Percentiles rank a stretch among this genome's conserved stretches.
Evolutionary conservation across 176 grass and related monocot genomes (phyloP).

Genomic region (Lolium multiflorum): DNA sequence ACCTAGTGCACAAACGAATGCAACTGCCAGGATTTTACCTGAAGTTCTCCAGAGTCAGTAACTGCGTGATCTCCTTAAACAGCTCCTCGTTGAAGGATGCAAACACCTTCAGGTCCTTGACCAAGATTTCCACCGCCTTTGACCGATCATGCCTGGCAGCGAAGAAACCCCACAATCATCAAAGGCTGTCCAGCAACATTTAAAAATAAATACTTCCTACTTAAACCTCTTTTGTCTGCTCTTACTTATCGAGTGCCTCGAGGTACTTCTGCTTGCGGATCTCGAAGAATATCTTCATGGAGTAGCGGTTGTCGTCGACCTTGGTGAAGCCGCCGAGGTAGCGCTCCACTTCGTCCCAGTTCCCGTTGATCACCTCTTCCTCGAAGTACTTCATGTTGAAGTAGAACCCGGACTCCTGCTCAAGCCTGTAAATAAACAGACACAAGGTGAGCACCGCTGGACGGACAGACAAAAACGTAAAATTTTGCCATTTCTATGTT

Average conservation of each 20-base stretch:
- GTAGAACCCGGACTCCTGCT: conserved; percentile 94
- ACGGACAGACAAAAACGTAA: background rate
- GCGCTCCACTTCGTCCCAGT: conserved; percentile 88
- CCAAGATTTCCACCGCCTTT: conserved; percentile 97
- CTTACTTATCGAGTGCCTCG: conserved; percentile 88
- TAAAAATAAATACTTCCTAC: too few relatives aligned
- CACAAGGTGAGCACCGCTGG: background rate
- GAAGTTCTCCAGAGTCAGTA: conserved; percentile 95
- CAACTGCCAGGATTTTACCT: conserved; percentile 58
- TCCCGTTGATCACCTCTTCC: conserved; percentile 81
- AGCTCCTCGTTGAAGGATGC: conserved; percentile 95
- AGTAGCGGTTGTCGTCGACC: conserved; percentile 82
- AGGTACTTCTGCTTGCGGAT: conserved; percentile 95
- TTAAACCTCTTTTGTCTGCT: background rate
- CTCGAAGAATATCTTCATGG: conserved; percentile 94
- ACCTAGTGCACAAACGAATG: background rate
- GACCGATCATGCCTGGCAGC: conserved; percentile 85
- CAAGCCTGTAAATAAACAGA: conserved; percentile 53
- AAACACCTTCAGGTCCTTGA: conserved; percentile 99
- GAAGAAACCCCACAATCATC: conserved; percentile 21
- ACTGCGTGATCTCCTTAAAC: conserved; percentile 98
- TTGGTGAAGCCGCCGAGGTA: conserved; percentile 90
- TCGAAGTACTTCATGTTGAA: conserved; percentile 97
- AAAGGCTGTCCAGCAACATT: background rate
- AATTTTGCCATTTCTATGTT: background rate